Percentiles rank a stretch among this genome's conserved stretches.
Conservation (phyloP, 2,329 filamentous ascomycete genomes). For the Ophiostoma piceae region DNA sequence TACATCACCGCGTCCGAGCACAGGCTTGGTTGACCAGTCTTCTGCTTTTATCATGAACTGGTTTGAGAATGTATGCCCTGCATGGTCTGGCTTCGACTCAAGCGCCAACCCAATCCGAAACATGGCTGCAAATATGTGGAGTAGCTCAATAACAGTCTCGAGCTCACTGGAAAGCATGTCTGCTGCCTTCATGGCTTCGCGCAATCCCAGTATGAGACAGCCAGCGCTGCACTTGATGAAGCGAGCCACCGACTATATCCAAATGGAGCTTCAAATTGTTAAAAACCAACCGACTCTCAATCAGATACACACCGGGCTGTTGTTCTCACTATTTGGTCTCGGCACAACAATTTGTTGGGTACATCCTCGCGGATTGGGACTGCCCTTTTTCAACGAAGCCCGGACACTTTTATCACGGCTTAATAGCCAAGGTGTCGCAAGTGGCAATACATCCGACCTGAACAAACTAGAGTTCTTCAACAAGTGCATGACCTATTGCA, state of each 20-base stretch:
- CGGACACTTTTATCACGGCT: conserved; percentile 1
- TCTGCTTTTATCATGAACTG: conserved; percentile 14
- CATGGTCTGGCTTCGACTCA: conserved; percentile 13
- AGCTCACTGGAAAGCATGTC: conserved; percentile 16
- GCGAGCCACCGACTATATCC: conserved; percentile 11
- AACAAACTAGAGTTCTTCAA: conserved; percentile 12
- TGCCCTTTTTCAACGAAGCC: conserved; percentile 14
- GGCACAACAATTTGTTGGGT: conserved; percentile 15
- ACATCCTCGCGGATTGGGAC: not conserved
- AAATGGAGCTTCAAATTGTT: conserved; percentile 13
- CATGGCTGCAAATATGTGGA: conserved; percentile 17
- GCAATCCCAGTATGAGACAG: conserved; percentile 13
- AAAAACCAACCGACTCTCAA: not conserved
- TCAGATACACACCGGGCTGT: conserved; percentile 11
- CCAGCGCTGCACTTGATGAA: conserved; percentile 7
- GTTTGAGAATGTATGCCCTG: conserved; percentile 16
- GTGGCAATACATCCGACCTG: not conserved
- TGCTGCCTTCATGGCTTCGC: conserved; percentile 14
- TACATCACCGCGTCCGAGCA: not conserved
- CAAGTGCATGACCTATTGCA: conserved; percentile 16
- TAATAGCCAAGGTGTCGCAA: not conserved
- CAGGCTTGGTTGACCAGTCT: conserved; percentile 14
- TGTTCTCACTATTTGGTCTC: conserved; percentile 10
- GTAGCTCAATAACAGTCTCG: conserved; percentile 7
- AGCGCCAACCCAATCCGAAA: conserved; percentile 9